Conservation (phyloP, 2,329 filamentous ascomycete species). For the Blumeriella jaapii region DNA sequence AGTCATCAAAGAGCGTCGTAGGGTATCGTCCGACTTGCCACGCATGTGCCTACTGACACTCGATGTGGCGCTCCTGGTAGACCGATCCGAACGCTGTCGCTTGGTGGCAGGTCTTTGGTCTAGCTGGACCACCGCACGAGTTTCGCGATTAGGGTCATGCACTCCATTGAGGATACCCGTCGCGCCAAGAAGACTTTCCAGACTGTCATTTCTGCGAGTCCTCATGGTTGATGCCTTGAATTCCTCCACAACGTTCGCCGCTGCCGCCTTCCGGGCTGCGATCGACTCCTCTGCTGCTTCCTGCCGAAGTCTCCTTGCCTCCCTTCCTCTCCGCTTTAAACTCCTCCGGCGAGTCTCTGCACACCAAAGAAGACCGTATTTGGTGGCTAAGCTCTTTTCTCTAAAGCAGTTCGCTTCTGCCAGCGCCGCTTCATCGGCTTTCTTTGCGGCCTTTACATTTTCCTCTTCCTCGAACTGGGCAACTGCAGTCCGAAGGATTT, state of each 20-base stretch:
- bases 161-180: conserved; percentile 21
- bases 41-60: conserved; percentile 16
- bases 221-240: conserved; percentile 20
- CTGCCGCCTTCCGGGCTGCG: conserved; percentile 18
- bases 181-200: conserved; percentile 21
- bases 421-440: conserved; percentile 8
- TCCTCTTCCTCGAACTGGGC: conserved; percentile 16
- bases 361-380: conserved; percentile 24
- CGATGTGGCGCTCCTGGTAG: conserved; percentile 10
- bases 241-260: conserved; percentile 24
- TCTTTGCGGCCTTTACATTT: conserved; percentile 10
- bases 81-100: conserved; percentile 13
- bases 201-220: conserved; percentile 15
- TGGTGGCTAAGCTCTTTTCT: conserved; percentile 20
- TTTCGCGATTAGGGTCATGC: conserved; percentile 14
- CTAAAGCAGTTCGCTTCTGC: conserved; percentile 21
- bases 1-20: conserved; percentile 23
- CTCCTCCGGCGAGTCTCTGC: conserved; percentile 16
- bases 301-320: conserved; percentile 20
- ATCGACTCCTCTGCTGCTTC: conserved; percentile 22
- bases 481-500: conserved; percentile 14
- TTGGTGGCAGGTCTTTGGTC: conserved; percentile 10
- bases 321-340: conserved; percentile 22
- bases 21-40: conserved; percentile 17
- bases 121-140: conserved; percentile 14